phyloP scores from a whole-genome alignment of 306 rosid genomes.

The Vigna trinervia region DNA sequence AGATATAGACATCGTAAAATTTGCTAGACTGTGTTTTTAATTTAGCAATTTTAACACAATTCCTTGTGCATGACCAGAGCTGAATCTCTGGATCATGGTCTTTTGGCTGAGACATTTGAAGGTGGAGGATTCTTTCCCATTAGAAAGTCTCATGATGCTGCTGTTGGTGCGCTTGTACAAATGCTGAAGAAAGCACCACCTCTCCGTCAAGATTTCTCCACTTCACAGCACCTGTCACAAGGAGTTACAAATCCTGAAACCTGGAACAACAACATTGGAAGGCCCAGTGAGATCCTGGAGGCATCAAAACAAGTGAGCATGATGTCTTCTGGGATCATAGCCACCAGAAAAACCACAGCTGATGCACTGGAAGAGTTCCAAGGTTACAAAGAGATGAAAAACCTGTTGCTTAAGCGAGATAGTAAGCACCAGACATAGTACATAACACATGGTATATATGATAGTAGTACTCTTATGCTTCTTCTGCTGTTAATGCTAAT shows the following conservation, averaged over 20 bases:
- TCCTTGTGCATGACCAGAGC: constrained; percentile 53
- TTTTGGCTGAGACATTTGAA: constrained; percentile 54
- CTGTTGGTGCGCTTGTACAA: constrained; percentile 77
- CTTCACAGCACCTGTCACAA: constrained; percentile 47
- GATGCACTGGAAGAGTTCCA: constrained; percentile 92
- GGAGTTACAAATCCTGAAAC: constrained; percentile 48
- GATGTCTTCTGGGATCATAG: constrained; percentile 50
- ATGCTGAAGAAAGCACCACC: constrained; percentile 86
- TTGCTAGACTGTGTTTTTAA: not conserved
- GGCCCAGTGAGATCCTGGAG: constrained; percentile 45
- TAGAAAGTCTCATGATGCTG: constrained; percentile 79
- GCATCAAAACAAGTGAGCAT: constrained; percentile 48
- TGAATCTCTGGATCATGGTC: constrained; percentile 62
- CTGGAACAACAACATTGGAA: constrained; percentile 47
- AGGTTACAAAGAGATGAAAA: constrained; percentile 75
- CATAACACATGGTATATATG: not conserved
- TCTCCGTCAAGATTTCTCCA: constrained; percentile 64
- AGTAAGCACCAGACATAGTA: constrained; percentile 48
- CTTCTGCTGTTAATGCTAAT: constrained; percentile 10
- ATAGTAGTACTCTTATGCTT: constrained; percentile 13
- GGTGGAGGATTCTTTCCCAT: constrained; percentile 65
- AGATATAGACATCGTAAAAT: not conserved
- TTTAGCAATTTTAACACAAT: constrained; percentile 17
- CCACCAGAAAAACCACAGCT: constrained; percentile 62
- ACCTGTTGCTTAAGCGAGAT: constrained; percentile 56